Evolutionary conservation across 2,329 filamentous ascomycete genomes (phyloP).

Genomic region (Stemphylium vesicarium): DNA sequence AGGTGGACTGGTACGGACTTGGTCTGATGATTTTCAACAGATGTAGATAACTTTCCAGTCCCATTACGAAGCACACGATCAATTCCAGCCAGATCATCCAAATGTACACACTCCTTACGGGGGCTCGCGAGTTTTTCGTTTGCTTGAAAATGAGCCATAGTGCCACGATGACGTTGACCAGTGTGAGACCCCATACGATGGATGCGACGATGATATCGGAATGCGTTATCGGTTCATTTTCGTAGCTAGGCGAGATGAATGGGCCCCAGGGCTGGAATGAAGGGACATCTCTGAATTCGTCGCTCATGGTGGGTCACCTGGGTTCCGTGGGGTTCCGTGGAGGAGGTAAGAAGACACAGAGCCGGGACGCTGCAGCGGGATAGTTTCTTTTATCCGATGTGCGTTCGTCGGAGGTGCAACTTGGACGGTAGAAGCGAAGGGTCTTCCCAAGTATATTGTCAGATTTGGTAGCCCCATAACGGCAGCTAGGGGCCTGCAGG

Average conservation of each 20-base stretch:
- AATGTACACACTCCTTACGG: constrained; percentile 51
- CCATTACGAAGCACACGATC: constrained; percentile 52
- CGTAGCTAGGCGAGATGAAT: constrained; percentile 30
- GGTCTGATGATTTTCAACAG: constrained; percentile 42
- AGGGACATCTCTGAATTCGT: constrained; percentile 24
- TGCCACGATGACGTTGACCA: constrained; percentile 35
- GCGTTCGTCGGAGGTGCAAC: neutral
- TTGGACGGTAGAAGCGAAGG: neutral
- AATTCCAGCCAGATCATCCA: constrained; percentile 60
- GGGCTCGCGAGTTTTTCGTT: constrained; percentile 34
- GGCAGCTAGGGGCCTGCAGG: constrained; percentile 24
- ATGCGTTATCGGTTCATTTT: constrained; percentile 36
- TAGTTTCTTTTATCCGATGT: constrained; percentile 6
- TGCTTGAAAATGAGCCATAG: constrained; percentile 43
- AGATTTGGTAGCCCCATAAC: constrained; percentile 12
- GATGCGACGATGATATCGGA: constrained; percentile 43
- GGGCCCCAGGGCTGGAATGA: constrained; percentile 35
- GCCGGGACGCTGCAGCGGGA: neutral
- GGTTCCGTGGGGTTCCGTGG: neutral
- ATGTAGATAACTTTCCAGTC: constrained; percentile 49
- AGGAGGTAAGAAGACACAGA: neutral
- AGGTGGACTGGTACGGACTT: constrained; percentile 27
- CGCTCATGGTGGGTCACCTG: constrained; percentile 16
- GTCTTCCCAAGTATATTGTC: constrained; percentile 15
- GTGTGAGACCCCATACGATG: constrained; percentile 37